Evolutionary conservation across 1,139 yeast species (phyloP).

Genomic region (Diutina neorugosa): DNA sequence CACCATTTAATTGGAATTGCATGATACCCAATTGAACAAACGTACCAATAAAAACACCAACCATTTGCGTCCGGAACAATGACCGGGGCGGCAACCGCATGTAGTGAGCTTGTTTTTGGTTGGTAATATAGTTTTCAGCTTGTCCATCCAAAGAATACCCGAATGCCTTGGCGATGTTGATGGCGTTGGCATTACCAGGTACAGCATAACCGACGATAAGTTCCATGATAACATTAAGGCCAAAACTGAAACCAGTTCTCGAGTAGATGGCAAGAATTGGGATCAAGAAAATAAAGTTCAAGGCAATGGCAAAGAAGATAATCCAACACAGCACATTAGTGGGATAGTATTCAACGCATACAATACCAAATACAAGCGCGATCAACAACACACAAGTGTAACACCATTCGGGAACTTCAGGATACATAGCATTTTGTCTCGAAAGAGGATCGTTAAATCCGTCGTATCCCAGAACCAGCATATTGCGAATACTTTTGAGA

Average conservation of each 20-base stretch:
- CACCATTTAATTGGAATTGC: slow-evolving; percentile 9
- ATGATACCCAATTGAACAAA: slow-evolving; percentile 4
- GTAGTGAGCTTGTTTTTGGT: slow-evolving; percentile 52
- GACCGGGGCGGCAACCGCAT: slow-evolving; percentile 50
- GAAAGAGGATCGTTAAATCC: slow-evolving; percentile 17
- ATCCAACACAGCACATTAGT: slow-evolving; percentile 47
- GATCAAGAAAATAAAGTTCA: slow-evolving; percentile 42
- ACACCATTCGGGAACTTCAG: slow-evolving; percentile 15
- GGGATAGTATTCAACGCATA: slow-evolving; percentile 34
- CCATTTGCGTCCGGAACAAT: slow-evolving; percentile 44
- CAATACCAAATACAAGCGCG: slow-evolving; percentile 17
- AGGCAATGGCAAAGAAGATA: slow-evolving; percentile 42
- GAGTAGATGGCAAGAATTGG: slow-evolving; percentile 38
- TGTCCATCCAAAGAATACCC: slow-evolving; percentile 51
- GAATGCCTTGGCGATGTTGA: slow-evolving; percentile 45
- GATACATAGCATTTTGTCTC: slow-evolving; percentile 12
- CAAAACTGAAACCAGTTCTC: slow-evolving; percentile 39
- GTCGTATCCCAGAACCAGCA: slow-evolving; percentile 11
- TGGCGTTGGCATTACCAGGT: slow-evolving; percentile 51
- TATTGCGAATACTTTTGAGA: slow-evolving; percentile 7
- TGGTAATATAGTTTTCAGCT: slow-evolving; percentile 42
- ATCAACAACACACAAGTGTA: slow-evolving; percentile 12
- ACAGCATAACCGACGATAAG: slow-evolving; percentile 50
- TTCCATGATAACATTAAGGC: slow-evolving; percentile 48
- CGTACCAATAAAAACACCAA: not conserved